These are phyloP conservation scores for Pichia californica DNA, from an alignment of 805 yeast species.

Conservation along the genomic window DNA sequence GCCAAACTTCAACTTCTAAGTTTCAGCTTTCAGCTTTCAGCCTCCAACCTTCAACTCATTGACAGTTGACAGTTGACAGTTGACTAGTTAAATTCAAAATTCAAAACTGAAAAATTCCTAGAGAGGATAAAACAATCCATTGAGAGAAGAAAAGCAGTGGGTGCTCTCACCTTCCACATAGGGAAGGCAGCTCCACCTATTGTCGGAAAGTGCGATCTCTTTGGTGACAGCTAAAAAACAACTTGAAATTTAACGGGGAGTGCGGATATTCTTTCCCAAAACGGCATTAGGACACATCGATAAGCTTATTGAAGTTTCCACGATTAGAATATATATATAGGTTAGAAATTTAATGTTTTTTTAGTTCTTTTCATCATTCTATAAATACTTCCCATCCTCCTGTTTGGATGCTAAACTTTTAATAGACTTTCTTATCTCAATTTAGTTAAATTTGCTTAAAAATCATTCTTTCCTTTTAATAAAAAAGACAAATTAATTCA, in stretches of 20 bases:
- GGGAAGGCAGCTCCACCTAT: too few species aligned
- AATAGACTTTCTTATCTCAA: background rate
- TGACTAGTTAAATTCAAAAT: too few species aligned
- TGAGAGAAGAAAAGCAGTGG: too few species aligned
- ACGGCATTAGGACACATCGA: constrained; percentile 7
- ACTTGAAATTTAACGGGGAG: too few species aligned
- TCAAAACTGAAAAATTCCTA: too few species aligned
- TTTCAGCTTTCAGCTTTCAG: too few species aligned
- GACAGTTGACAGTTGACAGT: too few species aligned
- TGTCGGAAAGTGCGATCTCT: background rate
- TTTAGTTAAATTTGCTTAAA: background rate
- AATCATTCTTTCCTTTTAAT: background rate
- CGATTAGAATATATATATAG: background rate
- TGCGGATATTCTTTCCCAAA: constrained; percentile 4
- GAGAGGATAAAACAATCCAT: too few species aligned
- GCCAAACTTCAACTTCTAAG: too few species aligned
- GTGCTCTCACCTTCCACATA: too few species aligned
- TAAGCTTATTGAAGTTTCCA: background rate
- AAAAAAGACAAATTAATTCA: background rate
- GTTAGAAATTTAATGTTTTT: background rate
- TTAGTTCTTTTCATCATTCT: background rate
- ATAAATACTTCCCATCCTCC: too few species aligned
- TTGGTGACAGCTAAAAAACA: background rate
- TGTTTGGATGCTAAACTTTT: background rate
- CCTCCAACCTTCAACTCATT: too few species aligned